Evolutionary conservation across 2,329 filamentous ascomycete genomes (phyloP).

Genomic region (Fusarium luffae): DNA sequence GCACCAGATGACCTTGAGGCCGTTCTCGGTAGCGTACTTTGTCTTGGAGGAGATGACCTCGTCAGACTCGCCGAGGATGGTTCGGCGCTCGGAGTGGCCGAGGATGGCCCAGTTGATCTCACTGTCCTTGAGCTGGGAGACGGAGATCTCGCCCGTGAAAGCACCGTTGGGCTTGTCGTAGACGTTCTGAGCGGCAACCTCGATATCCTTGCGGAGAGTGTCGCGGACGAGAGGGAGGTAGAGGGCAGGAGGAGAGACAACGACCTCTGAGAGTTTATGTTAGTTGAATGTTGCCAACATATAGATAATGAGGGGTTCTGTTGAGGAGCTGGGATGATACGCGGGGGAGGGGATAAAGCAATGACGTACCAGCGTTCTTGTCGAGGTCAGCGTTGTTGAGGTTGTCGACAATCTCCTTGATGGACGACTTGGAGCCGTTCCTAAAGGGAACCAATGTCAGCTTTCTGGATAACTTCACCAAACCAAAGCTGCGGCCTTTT

Average conservation of each 20-base stretch:
- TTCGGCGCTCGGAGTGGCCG: constrained; percentile 94
- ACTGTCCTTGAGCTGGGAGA: constrained; percentile 88
- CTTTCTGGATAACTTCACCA: constrained; percentile 11
- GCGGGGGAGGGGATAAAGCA: constrained; percentile 14
- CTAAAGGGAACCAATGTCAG: constrained; percentile 58
- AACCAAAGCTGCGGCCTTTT: constrained; percentile 46
- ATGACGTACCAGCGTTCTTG: constrained; percentile 73
- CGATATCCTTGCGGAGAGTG: constrained; percentile 78
- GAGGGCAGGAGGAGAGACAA: constrained; percentile 89
- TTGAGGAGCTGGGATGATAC: constrained; percentile 12
- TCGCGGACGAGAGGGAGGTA: constrained; percentile 91
- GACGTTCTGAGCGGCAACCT: constrained; percentile 95
- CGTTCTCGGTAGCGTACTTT: constrained; percentile 89
- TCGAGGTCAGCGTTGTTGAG: constrained; percentile 88
- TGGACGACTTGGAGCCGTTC: constrained; percentile 92
- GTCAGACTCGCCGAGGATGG: constrained; percentile 88
- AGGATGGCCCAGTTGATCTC: constrained; percentile 90
- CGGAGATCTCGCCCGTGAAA: constrained; percentile 96
- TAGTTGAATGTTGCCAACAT: constrained; percentile 7
- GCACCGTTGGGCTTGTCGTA: constrained; percentile 97
- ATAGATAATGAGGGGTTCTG: constrained; percentile 22
- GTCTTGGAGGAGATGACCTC: constrained; percentile 91
- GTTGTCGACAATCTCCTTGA: constrained; percentile 89
- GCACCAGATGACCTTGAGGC: constrained; percentile 93
- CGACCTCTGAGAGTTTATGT: constrained; percentile 74